These are phyloP conservation scores for Castanea mollissima DNA, from an alignment of 306 rosid species.

Conservation along the genomic window DNA sequence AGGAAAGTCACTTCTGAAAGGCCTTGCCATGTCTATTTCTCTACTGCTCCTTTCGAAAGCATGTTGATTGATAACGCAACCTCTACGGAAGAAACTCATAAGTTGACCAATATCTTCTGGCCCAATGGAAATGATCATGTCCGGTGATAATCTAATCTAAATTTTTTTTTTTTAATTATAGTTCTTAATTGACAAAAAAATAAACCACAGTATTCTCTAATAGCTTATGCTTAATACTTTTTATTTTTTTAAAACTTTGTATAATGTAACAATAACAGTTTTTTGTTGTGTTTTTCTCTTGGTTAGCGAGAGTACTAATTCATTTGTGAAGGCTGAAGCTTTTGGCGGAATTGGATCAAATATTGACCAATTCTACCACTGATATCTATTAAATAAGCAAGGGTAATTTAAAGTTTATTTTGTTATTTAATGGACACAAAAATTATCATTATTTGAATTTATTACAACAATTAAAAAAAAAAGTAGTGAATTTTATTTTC, in stretches of 20 bases:
- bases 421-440: too few relatives aligned
- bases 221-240: neutral
- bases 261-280: neutral
- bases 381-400: too few relatives aligned
- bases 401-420: too few relatives aligned
- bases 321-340: neutral
- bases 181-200: too few relatives aligned
- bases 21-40: conserved; percentile 13
- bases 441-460: too few relatives aligned
- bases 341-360: conserved; percentile 8
- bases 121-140: conserved; percentile 12
- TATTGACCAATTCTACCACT: neutral
- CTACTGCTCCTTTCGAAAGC: conserved; percentile 5
- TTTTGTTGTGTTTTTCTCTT: neutral
- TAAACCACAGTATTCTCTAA: neutral
- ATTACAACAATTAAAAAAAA: too few relatives aligned
- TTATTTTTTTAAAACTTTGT: neutral
- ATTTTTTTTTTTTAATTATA: too few relatives aligned
- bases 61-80: conserved; percentile 12
- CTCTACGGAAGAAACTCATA: neutral
- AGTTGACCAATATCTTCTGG: conserved; percentile 12
- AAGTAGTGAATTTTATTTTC: too few relatives aligned
- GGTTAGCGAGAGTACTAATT: neutral
- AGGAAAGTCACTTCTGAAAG: neutral
- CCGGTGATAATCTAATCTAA: neutral